Conservation (phyloP, 768 basidiomycete genomes). For the Fibroporia radiculosa region DNA sequence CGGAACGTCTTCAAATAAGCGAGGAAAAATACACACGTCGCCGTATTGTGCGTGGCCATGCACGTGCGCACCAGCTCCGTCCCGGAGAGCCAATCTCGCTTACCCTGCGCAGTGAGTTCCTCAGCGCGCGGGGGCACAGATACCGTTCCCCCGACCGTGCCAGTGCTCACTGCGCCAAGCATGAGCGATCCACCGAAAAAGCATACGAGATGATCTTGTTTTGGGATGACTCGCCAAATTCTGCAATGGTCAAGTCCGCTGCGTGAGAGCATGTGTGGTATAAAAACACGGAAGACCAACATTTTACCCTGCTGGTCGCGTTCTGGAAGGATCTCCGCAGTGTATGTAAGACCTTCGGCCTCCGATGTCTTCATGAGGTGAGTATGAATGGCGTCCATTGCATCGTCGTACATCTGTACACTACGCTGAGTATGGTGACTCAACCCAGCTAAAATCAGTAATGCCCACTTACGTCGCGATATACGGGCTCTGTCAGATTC, state of each 20-base stretch:
- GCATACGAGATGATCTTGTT: conserved; percentile 95
- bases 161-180: conserved; percentile 74
- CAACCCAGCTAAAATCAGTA: not conserved
- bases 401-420: conserved; percentile 77
- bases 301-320: conserved; percentile 22
- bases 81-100: conserved; percentile 78
- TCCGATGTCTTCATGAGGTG: conserved; percentile 63
- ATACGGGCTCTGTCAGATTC: conserved; percentile 70
- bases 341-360: conserved; percentile 59
- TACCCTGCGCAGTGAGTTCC: conserved; percentile 53
- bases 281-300: conserved; percentile 22
- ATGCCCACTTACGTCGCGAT: conserved; percentile 51
- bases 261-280: not conserved
- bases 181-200: conserved; percentile 91
- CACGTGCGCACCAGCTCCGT: conserved; percentile 81
- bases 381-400: conserved; percentile 75
- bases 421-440: not conserved
- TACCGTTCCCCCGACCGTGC: conserved; percentile 42
- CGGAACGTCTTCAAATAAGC: not conserved
- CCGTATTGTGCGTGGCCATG: conserved; percentile 76
- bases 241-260: conserved; percentile 25
- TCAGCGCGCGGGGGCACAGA: conserved; percentile 61
- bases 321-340: conserved; percentile 73
- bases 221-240: conserved; percentile 68
- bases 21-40: conserved; percentile 43